These are phyloP conservation scores for Coriaria nepalensis DNA, from an alignment of 306 rosid genomes.

Conservation along the genomic window DNA sequence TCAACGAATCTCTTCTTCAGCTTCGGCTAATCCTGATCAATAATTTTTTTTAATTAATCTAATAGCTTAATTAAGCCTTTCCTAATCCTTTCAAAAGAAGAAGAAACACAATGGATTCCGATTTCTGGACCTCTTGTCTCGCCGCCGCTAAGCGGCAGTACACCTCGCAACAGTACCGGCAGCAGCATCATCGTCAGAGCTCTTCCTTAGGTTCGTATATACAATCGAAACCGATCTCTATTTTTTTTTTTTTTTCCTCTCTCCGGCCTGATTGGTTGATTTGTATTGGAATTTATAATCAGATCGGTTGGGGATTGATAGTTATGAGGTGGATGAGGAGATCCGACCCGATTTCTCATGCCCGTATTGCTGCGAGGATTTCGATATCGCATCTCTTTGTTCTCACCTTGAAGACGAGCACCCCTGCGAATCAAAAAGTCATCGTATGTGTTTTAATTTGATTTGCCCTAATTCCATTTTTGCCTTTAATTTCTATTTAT, in stretches of 20 bases:
- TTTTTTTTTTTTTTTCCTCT: too few relatives aligned
- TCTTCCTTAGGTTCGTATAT: conserved; percentile 46
- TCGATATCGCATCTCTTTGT: conserved; percentile 75
- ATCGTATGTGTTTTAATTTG: conserved; percentile 29
- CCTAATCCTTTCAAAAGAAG: too few relatives aligned
- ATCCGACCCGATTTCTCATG: conserved; percentile 78
- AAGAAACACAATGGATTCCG: conserved; percentile 53
- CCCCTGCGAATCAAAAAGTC: conserved; percentile 72
- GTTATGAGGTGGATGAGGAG: conserved; percentile 76
- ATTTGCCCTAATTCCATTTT: not conserved
- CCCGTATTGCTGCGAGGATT: conserved; percentile 85
- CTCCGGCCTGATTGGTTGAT: not conserved
- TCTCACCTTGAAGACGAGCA: conserved; percentile 94
- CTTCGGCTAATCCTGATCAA: too few relatives aligned
- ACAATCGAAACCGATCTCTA: too few relatives aligned
- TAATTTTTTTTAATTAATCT: too few relatives aligned
- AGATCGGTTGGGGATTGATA: conserved; percentile 89
- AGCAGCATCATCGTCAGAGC: conserved; percentile 40
- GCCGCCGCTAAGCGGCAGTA: conserved; percentile 94
- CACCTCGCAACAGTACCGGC: conserved; percentile 21
- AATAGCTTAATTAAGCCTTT: too few relatives aligned
- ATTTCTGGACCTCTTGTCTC: conserved; percentile 88
- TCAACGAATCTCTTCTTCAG: too few relatives aligned
- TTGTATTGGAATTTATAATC: not conserved
- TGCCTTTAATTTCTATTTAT: not conserved